phyloP scores from a whole-genome alignment of 176 grass and related monocot genomes.

The Melocanna baccifera region DNA sequence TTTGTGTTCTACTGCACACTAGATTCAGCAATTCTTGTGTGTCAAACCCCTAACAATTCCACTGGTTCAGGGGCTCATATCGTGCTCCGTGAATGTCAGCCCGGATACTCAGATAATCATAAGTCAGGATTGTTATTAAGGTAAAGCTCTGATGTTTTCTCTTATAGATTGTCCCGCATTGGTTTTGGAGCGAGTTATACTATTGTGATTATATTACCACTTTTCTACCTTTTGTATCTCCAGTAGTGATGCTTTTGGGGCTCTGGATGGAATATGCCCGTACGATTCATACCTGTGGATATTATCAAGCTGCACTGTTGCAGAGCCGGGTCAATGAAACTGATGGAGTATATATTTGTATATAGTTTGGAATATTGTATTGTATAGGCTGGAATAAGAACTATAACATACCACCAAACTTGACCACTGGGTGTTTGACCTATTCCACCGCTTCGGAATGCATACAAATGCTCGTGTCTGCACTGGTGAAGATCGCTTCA shows the following conservation, averaged over 20 bases:
- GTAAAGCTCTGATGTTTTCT: neutral
- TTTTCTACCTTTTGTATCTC: neutral
- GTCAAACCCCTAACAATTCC: neutral
- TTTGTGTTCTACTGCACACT: neutral
- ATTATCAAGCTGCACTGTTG: neutral
- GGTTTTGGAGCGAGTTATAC: neutral
- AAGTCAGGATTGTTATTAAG: conserved; percentile 54
- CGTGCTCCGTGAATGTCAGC: conserved; percentile 46
- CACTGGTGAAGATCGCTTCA: neutral
- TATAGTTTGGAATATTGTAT: conserved; percentile 11
- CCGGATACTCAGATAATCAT: conserved; percentile 41
- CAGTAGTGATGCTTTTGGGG: neutral
- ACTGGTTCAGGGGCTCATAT: conserved; percentile 39
- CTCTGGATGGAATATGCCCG: neutral
- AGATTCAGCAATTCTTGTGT: neutral
- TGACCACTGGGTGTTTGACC: neutral
- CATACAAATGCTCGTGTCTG: neutral
- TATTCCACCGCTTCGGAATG: no score
- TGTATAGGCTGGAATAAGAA: conserved; percentile 20
- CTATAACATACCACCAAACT: neutral
- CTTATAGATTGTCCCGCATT: neutral
- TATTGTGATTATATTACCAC: neutral
- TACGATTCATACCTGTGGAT: neutral
- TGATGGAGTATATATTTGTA: neutral
- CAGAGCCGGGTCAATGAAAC: neutral